Percentiles rank a stretch among this genome's conserved stretches.
These are phyloP conservation scores for Pyrenula aspistea DNA, from an alignment of 495 filamentous ascomycete genomes.

Conservation along the genomic window DNA sequence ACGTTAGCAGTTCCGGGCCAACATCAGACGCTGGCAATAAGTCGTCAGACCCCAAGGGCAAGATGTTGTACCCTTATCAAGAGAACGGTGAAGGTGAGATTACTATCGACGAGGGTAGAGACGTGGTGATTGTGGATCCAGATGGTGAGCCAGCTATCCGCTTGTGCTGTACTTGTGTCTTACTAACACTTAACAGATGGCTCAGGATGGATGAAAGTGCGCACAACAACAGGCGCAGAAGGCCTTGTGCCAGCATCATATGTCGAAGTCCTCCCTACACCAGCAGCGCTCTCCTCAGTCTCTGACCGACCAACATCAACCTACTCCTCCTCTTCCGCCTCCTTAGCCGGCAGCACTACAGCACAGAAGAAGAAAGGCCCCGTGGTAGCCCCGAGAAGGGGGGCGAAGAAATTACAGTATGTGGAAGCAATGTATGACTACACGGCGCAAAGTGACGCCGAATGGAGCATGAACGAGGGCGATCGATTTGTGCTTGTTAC, in stretches of 20 bases:
- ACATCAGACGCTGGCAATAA: constrained; percentile 15
- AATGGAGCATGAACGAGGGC: constrained; percentile 82
- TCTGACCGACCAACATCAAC: constrained; percentile 47
- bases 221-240: constrained; percentile 45
- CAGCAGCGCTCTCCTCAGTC: constrained; percentile 25
- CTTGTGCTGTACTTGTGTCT: constrained; percentile 1
- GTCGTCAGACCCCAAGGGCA: constrained; percentile 54
- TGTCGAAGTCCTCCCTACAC: constrained; percentile 42
- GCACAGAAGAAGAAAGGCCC: constrained; percentile 75
- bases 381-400: constrained; percentile 80
- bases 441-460: constrained; percentile 67
- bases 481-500: constrained; percentile 83
- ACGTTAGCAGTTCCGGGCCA: constrained; percentile 50
- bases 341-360: constrained; percentile 42
- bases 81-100: constrained; percentile 70
- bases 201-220: constrained; percentile 80
- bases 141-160: constrained; percentile 53
- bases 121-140: constrained; percentile 68
- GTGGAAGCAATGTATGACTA: constrained; percentile 93
- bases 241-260: constrained; percentile 85
- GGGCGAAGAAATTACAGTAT: constrained; percentile 90
- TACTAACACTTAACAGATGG: constrained; percentile 47
- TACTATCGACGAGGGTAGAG: constrained; percentile 61
- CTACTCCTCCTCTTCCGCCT: constrained; percentile 73
- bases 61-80: constrained; percentile 82